These are phyloP conservation scores for Uronychia setigera DNA, from an alignment of 73 alveolate species.

Conservation along the genomic window DNA sequence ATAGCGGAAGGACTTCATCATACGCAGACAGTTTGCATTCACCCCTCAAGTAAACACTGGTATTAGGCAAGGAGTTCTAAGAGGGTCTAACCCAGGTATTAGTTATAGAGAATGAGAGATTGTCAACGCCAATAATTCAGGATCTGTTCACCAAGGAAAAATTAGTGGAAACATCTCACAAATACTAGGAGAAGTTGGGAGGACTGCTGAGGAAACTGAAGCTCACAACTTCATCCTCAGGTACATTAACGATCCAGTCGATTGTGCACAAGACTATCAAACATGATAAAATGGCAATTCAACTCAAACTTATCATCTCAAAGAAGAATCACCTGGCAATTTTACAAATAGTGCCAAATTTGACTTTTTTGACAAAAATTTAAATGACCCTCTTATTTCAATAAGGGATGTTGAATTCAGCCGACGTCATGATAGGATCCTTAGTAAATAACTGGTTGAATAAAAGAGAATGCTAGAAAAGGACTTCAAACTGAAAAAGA, in stretches of 20 bases:
- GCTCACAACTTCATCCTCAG: background rate
- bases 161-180: background rate
- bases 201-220: background rate
- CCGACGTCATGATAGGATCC: background rate
- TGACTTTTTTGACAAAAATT: background rate
- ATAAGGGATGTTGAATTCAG: background rate
- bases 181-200: no score
- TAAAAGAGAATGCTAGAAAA: background rate
- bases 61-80: no score
- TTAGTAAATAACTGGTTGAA: background rate
- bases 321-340: background rate
- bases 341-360: background rate
- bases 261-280: no score
- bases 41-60: no score
- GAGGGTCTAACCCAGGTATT: no score
- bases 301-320: background rate
- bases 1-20: background rate
- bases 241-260: no score
- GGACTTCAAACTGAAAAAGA: background rate
- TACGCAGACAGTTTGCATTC: background rate
- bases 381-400: background rate
- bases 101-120: no score
- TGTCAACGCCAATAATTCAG: no score
- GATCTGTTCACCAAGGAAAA: no score
- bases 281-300: background rate